Base-by-base conservation (phyloP, 352 stramenopile species). In the Saprolegnia diclina region DNA sequence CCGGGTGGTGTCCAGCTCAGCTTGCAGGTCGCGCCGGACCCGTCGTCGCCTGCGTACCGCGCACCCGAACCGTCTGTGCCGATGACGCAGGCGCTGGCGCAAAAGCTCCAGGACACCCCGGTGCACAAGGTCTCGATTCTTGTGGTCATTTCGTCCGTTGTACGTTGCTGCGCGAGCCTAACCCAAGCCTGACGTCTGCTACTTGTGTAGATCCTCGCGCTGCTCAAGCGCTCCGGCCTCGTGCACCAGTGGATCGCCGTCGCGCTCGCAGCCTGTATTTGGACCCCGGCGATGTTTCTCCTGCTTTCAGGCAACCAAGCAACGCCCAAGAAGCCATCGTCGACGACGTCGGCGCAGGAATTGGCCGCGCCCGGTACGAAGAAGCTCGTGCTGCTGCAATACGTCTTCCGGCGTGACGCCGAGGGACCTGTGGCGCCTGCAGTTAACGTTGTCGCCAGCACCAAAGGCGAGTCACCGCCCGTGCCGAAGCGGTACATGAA, bases 401-500 rank as follows among this genome's bases (percentile, higher is more conserved):
- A 14, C 40, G 76, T 63, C 46, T 24, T 68, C 5, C 62, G 21
- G 70, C 52, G 42, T 22, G 53, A 70, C 38, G 56, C 1, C 59
- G 29, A 35, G 29, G 29, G 29, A 5, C 29, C 29, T 2, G 29
- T 35, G 29, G 29, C 29, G 29, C 42, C 29, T 21, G 18, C 37
- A 11, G 21, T 19, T 13, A 16, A 71, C 44, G n/a, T 29, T 3
- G 44, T 44, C 42, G 42, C 63, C 7, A 4, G 45, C 16, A 46
- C 74, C n/a, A 74, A 72, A 5, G 72, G 76, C 75, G 7, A 72
- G 56, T 29, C 72, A 75, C 67, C 74, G 73, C 32, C 71, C 2
- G 72, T 92, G 10, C 86, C 85, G 1, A 77, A 70, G 55, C 82
- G 87, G 10, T 94, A 89, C 55, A 77, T 94, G 32, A 72, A 83